Evolutionary conservation across 2,329 filamentous ascomycete species (phyloP).

Genomic region (Alternaria atra): DNA sequence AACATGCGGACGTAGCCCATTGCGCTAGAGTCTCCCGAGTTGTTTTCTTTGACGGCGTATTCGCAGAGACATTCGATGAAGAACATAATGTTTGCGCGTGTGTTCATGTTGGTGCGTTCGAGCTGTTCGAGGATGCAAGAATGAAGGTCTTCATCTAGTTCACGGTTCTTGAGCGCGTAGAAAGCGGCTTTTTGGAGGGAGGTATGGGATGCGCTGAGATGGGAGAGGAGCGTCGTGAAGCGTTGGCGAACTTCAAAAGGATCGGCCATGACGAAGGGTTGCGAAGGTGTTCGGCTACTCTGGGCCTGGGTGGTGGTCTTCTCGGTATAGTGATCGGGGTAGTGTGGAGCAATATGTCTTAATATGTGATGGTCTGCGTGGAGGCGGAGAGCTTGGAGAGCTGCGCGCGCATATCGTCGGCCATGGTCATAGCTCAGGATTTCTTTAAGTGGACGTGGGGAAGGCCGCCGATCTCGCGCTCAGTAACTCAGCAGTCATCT

Average conservation of each 20-base stretch:
- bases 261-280: conserved; percentile 68
- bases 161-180: conserved; percentile 91
- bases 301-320: background rate
- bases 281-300: background rate
- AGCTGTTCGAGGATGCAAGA: conserved; percentile 97
- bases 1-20: conserved; percentile 91
- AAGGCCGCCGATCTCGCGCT: conserved; percentile 26
- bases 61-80: conserved; percentile 97
- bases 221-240: conserved; percentile 89
- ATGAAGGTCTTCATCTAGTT: conserved; percentile 96
- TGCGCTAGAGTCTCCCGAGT: conserved; percentile 71
- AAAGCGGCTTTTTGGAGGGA: conserved; percentile 92
- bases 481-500: conserved; percentile 19
- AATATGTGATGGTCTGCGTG: background rate
- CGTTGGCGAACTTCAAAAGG: conserved; percentile 98
- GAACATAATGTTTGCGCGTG: conserved; percentile 97
- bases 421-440: conserved; percentile 25
- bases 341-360: background rate
- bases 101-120: conserved; percentile 96
- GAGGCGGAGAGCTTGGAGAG: conserved; percentile 13
- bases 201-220: conserved; percentile 88
- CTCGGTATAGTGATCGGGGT: background rate
- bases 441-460: conserved; percentile 18
- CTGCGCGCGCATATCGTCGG: conserved; percentile 35
- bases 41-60: conserved; percentile 77